Percentiles rank a stretch among this genome's conserved stretches.
Conservation (phyloP, 208 protist genomes). For the Kentomonas sorsogonicus region DNA sequence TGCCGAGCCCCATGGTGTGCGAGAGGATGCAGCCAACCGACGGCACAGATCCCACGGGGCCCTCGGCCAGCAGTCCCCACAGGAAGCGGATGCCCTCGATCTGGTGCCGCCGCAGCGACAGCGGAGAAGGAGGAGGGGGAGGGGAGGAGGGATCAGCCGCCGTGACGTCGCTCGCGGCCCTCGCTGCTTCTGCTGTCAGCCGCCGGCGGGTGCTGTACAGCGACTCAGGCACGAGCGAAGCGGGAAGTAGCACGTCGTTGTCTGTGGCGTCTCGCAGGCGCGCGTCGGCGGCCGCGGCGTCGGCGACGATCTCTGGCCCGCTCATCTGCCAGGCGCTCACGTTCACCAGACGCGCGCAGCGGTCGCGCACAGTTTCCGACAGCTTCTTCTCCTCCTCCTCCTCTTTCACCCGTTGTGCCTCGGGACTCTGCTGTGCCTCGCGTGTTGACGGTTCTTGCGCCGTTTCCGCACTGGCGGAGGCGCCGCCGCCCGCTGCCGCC, state of each 20-base stretch:
- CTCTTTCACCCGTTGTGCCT: neutral
- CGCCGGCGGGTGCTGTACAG: constrained; percentile 6
- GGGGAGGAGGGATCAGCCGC: too few species aligned
- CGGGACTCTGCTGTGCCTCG: too few species aligned
- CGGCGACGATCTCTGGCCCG: neutral
- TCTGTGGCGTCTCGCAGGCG: constrained; percentile 6
- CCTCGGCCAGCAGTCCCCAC: constrained; percentile 69
- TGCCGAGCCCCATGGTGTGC: constrained; percentile 88
- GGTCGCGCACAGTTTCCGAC: constrained; percentile 17
- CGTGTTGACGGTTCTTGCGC: neutral
- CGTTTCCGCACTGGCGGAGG: neutral
- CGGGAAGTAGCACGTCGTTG: constrained; percentile 59
- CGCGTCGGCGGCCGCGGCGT: constrained; percentile 8
- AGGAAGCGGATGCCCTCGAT: constrained; percentile 82
- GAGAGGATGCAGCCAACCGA: constrained; percentile 78
- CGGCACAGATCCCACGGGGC: constrained; percentile 64
- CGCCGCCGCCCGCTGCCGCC: neutral
- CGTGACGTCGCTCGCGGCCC: neutral
- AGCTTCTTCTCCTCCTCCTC: neutral
- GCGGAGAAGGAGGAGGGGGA: too few species aligned
- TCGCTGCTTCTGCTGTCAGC: neutral
- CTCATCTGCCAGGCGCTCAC: constrained; percentile 25
- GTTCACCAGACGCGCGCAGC: constrained; percentile 49
- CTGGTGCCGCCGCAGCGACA: constrained; percentile 64
- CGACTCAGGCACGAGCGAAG: constrained; percentile 39